Conservation (phyloP, 805 yeast genomes). For the Starmerella vaccinii region DNA sequence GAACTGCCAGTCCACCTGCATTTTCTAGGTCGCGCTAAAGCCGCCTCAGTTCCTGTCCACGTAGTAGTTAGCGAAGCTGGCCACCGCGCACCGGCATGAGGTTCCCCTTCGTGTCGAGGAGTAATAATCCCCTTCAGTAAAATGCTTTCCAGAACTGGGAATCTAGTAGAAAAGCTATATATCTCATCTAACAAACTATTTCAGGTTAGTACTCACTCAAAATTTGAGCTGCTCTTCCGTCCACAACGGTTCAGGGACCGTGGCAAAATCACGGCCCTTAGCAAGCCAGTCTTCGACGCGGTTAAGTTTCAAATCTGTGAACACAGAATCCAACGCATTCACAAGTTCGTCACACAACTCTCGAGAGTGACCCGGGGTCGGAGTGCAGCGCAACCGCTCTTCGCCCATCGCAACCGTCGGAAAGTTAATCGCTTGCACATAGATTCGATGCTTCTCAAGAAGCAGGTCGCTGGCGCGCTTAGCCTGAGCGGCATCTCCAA, state of each 20-base stretch:
- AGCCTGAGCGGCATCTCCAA: constrained; percentile 90
- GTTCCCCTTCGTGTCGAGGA: no score
- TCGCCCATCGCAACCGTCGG: constrained; percentile 96
- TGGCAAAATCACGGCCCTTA: constrained; percentile 43
- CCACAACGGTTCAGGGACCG: constrained; percentile 58
- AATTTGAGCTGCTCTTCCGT: constrained; percentile 54
- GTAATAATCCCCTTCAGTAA: no score
- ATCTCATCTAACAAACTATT: neutral
- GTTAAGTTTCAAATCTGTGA: constrained; percentile 61
- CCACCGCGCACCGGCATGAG: no score
- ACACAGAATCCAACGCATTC: constrained; percentile 69
- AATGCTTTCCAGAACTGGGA: no score
- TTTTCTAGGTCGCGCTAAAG: no score
- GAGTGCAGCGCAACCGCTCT: constrained; percentile 95
- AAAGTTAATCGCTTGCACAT: constrained; percentile 96
- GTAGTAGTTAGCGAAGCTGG: no score
- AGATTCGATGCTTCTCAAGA: constrained; percentile 72
- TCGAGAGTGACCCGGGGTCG: constrained; percentile 90
- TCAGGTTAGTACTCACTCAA: no score
- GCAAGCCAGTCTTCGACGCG: constrained; percentile 68
- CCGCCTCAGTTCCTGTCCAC: no score
- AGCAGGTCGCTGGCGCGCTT: constrained; percentile 83
- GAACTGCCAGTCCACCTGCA: no score
- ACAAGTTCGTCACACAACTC: constrained; percentile 68
- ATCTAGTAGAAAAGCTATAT: neutral